Base-by-base conservation (phyloP, 805 yeast species). In the Candida odintsovae region DNA sequence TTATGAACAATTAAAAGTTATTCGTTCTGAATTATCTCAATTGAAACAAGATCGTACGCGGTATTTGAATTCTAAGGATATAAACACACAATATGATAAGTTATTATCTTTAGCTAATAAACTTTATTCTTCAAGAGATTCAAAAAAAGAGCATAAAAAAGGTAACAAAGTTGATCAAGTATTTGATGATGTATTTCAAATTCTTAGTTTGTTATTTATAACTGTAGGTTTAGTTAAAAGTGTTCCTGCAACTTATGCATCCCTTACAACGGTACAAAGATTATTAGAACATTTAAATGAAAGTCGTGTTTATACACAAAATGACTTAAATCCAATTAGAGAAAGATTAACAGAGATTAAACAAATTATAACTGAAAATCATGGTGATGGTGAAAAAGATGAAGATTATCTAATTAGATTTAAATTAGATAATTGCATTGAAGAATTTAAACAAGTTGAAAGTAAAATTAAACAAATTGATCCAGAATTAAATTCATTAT, bases 171-270 rank as follows among this genome's bases (percentile, higher is more conserved):
- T 86, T 15, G 97, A 90, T 59, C 71, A 79, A 10, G 74, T 86
- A 11, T 72, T 88, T 38, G 97, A 90, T 64, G 97, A 90, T 58
- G 87, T 86, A 20, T 89, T 92, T 73, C 97, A 92, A 64, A 68
- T 94, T 41, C 68, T 92, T 40, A 85, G 96, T 13, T 72, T 94
- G 43, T 85, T 94, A 54, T 88, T 90, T 65, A 78, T 92, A 59
- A 88, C 98, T 2, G 94, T 95, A 49, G 99, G 99, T 3, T 71
- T 89, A 56, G 85, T 86, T 41, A 83, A 89, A 55, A 77, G 89
- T 31, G 96, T 97, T 1, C 96, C 98, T 1, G 96, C 97, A 5
- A 87, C 96, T 1, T 94, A 86, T 66, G 92, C 96, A 6, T 86
- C 95, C 3, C 69, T 92, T 38, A 75, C 90, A 38, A 89, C 98